Percentiles rank a stretch among this genome's conserved stretches.
These are phyloP conservation scores for Xylaria arbuscula DNA, from an alignment of 2,329 filamentous ascomycete species.

Conservation along the genomic window DNA sequence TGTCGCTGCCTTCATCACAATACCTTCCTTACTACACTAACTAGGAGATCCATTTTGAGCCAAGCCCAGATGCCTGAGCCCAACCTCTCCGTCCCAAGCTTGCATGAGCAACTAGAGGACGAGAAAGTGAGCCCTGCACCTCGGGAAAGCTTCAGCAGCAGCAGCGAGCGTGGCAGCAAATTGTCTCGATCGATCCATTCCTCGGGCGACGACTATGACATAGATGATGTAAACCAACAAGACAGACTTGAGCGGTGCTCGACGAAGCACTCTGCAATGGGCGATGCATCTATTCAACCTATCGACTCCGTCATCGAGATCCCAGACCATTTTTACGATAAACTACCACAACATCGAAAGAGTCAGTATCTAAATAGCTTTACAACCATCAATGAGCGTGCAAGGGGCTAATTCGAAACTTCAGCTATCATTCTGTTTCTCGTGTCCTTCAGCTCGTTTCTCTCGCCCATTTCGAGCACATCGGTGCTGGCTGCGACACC, in stretches of 20 bases:
- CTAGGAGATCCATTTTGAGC: constrained; percentile 23
- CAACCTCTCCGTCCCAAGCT: constrained; percentile 10
- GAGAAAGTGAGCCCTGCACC: constrained; percentile 14
- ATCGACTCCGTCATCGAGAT: constrained; percentile 52
- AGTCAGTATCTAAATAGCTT: constrained; percentile 30
- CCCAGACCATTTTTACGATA: constrained; percentile 71
- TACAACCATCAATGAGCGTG: neutral
- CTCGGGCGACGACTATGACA: constrained; percentile 24
- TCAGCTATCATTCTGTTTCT: constrained; percentile 70
- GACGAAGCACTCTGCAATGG: constrained; percentile 48
- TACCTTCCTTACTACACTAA: constrained; percentile 9
- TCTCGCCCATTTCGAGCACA: constrained; percentile 80
- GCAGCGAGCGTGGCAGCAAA: constrained; percentile 20
- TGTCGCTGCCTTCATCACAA: constrained; percentile 3
- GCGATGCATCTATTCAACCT: constrained; percentile 48
- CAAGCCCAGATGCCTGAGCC: constrained; percentile 38
- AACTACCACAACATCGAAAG: constrained; percentile 71
- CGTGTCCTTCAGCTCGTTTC: constrained; percentile 78
- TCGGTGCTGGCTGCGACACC: constrained; percentile 78
- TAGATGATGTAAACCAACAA: constrained; percentile 24
- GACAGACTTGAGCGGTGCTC: constrained; percentile 45
- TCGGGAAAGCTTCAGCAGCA: constrained; percentile 23
- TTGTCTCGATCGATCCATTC: constrained; percentile 24
- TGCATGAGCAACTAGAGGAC: constrained; percentile 10
- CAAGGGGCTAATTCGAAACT: constrained; percentile 15